phyloP scores from a whole-genome alignment of 192 early-diverging fungal species.

The Polychytrium aggregatum region DNA sequence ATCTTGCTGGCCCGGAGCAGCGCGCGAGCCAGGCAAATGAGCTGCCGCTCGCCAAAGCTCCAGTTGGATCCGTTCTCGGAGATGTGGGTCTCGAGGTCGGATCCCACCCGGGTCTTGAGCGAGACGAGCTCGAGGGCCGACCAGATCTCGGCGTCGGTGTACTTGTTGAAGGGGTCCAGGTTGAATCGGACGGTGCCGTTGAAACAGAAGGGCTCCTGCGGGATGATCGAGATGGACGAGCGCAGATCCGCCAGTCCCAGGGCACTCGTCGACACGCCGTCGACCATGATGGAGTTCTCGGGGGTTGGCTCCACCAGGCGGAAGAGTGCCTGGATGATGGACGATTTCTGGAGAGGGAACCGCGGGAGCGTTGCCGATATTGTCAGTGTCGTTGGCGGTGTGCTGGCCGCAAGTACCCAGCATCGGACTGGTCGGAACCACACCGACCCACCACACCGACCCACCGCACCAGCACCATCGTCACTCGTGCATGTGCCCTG shows the following conservation, averaged over 20 bases:
- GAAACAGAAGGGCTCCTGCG: slow-evolving; percentile 42
- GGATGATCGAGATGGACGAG: slow-evolving; percentile 20
- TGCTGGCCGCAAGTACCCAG: no score
- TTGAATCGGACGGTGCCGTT: slow-evolving; percentile 57
- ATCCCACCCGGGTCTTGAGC: slow-evolving; percentile 14
- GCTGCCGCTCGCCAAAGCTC: slow-evolving; percentile 64
- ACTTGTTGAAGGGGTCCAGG: slow-evolving; percentile 51
- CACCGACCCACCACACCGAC: slow-evolving; percentile 29
- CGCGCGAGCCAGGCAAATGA: slow-evolving; percentile 59
- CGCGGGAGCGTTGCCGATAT: not conserved
- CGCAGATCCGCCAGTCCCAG: slow-evolving; percentile 8
- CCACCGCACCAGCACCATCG: slow-evolving; percentile 41
- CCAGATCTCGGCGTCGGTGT: slow-evolving; percentile 56
- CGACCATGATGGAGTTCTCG: slow-evolving; percentile 19
- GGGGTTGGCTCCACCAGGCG: slow-evolving; percentile 18
- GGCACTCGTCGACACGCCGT: slow-evolving; percentile 19
- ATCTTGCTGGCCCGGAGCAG: slow-evolving; percentile 30
- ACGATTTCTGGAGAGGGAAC: slow-evolving; percentile 32
- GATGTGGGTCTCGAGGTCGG: slow-evolving; percentile 37
- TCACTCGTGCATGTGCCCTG: no score
- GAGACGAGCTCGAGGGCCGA: slow-evolving; percentile 31
- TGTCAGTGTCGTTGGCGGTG: no score
- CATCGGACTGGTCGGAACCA: slow-evolving; percentile 57
- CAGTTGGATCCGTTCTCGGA: slow-evolving; percentile 63
- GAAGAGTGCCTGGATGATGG: slow-evolving; percentile 19